These are phyloP conservation scores for Epichloe bromicola DNA, from an alignment of 2,329 filamentous ascomycete species.

Conservation along the genomic window DNA sequence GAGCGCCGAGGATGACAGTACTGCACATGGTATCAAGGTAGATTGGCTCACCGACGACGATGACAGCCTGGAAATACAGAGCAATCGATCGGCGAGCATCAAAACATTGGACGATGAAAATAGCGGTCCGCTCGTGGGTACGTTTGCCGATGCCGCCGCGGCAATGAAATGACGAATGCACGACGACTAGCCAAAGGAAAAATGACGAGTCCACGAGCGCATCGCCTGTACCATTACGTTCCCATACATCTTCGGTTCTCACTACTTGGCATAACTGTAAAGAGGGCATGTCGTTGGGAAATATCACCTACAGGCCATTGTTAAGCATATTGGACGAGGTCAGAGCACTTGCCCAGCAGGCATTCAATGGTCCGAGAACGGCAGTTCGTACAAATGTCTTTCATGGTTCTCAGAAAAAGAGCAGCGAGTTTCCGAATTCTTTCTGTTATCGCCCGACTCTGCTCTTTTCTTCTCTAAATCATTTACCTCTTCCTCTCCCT, in stretches of 20 bases:
- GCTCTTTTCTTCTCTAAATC: neutral
- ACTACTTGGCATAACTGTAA: no score
- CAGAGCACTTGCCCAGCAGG: neutral
- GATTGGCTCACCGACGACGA: conserved; percentile 45
- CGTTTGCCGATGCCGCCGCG: conserved; percentile 46
- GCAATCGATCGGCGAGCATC: conserved; percentile 20
- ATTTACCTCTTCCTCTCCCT: neutral
- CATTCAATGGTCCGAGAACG: neutral
- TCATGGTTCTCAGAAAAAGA: neutral
- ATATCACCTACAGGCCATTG: neutral
- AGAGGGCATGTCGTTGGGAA: no score
- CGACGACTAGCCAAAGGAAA: neutral
- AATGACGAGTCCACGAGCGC: neutral
- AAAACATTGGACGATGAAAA: conserved; percentile 22
- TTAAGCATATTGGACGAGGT: neutral
- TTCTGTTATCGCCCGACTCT: neutral
- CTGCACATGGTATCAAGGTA: conserved; percentile 31
- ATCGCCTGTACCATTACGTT: neutral
- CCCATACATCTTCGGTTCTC: neutral
- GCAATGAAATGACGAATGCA: conserved; percentile 27
- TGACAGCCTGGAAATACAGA: conserved; percentile 28
- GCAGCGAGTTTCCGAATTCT: neutral
- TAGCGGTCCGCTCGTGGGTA: conserved; percentile 38
- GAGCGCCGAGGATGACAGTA: conserved; percentile 29
- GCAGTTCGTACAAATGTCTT: neutral